Conservation (phyloP, 441 rosid genomes). For the Oxalis stricta region DNA sequence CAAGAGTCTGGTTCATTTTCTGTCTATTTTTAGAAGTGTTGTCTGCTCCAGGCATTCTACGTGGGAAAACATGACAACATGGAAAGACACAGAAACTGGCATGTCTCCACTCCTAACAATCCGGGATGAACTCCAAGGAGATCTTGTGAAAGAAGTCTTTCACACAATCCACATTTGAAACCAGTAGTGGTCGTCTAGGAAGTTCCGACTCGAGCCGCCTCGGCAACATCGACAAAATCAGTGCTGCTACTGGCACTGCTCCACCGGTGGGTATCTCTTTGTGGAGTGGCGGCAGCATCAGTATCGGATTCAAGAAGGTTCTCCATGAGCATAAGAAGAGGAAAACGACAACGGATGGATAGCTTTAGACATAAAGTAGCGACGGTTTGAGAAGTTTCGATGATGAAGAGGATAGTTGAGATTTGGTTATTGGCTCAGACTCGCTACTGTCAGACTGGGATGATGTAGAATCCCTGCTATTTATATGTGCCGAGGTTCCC, state of each 20-base stretch:
- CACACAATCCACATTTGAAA: conserved; percentile 38
- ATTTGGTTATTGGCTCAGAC: conserved; percentile 24
- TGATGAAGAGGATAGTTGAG: conserved; percentile 26
- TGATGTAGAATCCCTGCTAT: conserved; percentile 24
- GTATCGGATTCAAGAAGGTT: conserved; percentile 13
- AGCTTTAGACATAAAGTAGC: conserved; percentile 45
- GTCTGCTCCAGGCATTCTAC: conserved; percentile 54
- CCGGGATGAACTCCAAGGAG: conserved; percentile 42
- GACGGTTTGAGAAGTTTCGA: conserved; percentile 26
- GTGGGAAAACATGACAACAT: conserved; percentile 41
- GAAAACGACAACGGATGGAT: conserved; percentile 40
- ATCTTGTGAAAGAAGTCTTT: conserved; percentile 40
- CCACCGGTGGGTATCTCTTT: conserved; percentile 23
- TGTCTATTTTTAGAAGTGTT: conserved; percentile 24
- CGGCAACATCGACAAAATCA: conserved; percentile 40
- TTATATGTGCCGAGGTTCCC: conserved; percentile 27
- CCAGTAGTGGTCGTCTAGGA: conserved; percentile 17
- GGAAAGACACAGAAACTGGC: conserved; percentile 49
- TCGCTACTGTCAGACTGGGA: conserved; percentile 38
- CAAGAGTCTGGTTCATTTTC: conserved; percentile 49
- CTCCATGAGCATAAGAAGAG: conserved; percentile 10
- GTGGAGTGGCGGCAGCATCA: conserved; percentile 16
- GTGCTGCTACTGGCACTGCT: conserved; percentile 34
- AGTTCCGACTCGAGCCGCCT: conserved; percentile 30
- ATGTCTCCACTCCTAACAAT: conserved; percentile 42